phyloP scores from a whole-genome alignment of 2,329 filamentous ascomycete species.

The Zasmidium cellare region DNA sequence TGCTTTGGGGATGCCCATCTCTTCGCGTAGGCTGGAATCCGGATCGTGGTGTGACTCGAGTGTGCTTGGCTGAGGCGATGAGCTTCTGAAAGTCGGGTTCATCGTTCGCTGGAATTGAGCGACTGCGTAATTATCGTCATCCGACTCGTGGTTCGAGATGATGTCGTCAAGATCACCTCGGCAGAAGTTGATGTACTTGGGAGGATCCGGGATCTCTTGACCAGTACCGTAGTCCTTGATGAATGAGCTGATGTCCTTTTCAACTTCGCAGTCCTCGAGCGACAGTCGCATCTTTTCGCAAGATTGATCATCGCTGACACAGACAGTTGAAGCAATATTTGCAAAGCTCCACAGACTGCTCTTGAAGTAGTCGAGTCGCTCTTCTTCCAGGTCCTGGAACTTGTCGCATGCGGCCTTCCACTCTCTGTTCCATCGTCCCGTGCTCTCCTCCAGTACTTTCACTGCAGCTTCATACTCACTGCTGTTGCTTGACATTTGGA shows the following conservation, averaged over 20 bases:
- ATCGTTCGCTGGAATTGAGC: constrained; percentile 94
- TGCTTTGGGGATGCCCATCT: constrained; percentile 58
- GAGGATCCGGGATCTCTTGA: constrained; percentile 94
- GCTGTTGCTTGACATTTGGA: constrained; percentile 87
- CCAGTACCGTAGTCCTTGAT: constrained; percentile 88
- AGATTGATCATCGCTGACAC: constrained; percentile 90
- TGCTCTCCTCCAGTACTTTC: constrained; percentile 92
- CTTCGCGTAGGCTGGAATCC: constrained; percentile 68
- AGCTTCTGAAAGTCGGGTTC: constrained; percentile 93
- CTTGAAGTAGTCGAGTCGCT: constrained; percentile 94
- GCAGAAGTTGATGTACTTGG: constrained; percentile 98
- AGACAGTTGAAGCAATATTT: constrained; percentile 95
- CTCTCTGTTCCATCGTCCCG: constrained; percentile 92
- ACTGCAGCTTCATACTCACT: constrained; percentile 91
- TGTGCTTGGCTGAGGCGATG: constrained; percentile 90
- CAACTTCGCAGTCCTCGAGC: constrained; percentile 92
- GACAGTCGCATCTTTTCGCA: constrained; percentile 95
- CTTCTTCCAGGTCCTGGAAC: constrained; percentile 98
- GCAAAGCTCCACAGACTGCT: constrained; percentile 97
- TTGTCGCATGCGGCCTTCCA: constrained; percentile 98
- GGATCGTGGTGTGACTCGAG: constrained; percentile 92
- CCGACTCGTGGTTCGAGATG: constrained; percentile 72
- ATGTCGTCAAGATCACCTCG: constrained; percentile 80
- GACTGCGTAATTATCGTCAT: constrained; percentile 88
- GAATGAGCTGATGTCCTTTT: constrained; percentile 87